Evolutionary conservation across 2,329 filamentous ascomycete species (phyloP).

Genomic region (Sporothrix variecibatus): DNA sequence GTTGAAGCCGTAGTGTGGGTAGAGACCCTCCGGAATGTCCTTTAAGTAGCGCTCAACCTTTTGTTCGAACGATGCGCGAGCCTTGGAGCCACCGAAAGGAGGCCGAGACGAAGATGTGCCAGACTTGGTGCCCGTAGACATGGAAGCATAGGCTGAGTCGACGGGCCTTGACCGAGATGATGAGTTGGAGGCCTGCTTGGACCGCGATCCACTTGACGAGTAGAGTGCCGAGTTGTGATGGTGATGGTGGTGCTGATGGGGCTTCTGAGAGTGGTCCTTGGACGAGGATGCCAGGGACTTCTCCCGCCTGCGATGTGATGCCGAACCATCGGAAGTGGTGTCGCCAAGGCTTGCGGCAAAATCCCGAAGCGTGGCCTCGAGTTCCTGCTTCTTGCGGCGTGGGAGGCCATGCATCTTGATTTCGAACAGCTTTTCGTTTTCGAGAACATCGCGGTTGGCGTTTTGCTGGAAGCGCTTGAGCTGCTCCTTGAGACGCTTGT

Average conservation of each 20-base stretch:
- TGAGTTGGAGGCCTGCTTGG: slow-evolving; percentile 55
- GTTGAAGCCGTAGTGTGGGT: slow-evolving; percentile 55
- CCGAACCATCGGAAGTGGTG: slow-evolving; percentile 48
- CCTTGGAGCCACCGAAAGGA: slow-evolving; percentile 39
- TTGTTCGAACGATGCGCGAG: slow-evolving; percentile 52
- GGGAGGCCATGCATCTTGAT: slow-evolving; percentile 76
- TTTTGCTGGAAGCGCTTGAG: slow-evolving; percentile 70
- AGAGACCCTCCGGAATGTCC: slow-evolving; percentile 69
- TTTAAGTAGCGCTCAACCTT: slow-evolving; percentile 70
- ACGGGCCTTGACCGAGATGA: slow-evolving; percentile 58
- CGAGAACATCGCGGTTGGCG: slow-evolving; percentile 62
- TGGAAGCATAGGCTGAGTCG: slow-evolving; percentile 69
- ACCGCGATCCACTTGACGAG: slow-evolving; percentile 47
- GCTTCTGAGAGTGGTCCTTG: slow-evolving; percentile 35
- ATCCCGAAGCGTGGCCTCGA: slow-evolving; percentile 71
- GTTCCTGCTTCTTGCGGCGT: slow-evolving; percentile 70
- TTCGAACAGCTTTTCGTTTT: slow-evolving; percentile 79
- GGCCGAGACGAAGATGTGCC: slow-evolving; percentile 44
- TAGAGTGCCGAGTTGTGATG: slow-evolving; percentile 35
- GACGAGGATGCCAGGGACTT: slow-evolving; percentile 38
- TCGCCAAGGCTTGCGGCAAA: slow-evolving; percentile 63
- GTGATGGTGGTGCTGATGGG: slow-evolving; percentile 35
- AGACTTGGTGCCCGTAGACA: slow-evolving; percentile 55
- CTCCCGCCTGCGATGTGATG: slow-evolving; percentile 47
- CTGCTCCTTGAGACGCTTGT: slow-evolving; percentile 74